Evolutionary conservation across 805 yeast genomes (phyloP), one percentile per base, ranked within the genome.

Genomic region (Isabelozyma heimii): DNA sequence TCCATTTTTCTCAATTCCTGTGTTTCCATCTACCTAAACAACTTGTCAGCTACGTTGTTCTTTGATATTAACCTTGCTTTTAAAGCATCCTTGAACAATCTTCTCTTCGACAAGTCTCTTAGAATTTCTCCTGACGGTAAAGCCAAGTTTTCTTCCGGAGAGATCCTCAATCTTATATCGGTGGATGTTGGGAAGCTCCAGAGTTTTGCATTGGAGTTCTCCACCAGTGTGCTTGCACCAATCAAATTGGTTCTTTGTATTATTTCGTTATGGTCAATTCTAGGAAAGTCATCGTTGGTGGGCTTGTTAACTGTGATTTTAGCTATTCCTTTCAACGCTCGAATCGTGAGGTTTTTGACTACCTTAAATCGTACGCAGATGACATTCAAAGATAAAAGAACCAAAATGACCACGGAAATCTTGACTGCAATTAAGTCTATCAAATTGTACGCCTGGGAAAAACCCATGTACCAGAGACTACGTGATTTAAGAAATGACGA

Each of bases 101-200:
- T 88, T 52, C 70, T 89, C 17, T 90, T 85, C 62, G 79, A 81
- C 42, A 91, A 91, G 64, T 76, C 94, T 0, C 72, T 91, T 49
- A 73, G 64, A 15, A 67, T 91, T n/a, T 83, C 95, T 2, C 78
- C 82, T 7, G 84, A 82, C 43, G 81, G 90, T 7, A 78, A 85
- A 51, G 75, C 76, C 30, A 73, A 77, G 14, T 71, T 79, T 54
- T 69, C 89, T 1, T 79, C 91, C 2, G 96, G 96, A 55, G 95
- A 89, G 54, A 87, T 90, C 46, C 78, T 89, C 54, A 89, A 88
- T 58, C 74, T 85, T 59, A 79, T 88, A 71, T 81, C 94, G 15
- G 91, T 87, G 30, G 97, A 90, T 69, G 83, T 87, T 10, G 69
- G 71, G 43, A 74, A 87, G 52, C 69, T 89, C 27, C 87, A 84